Conservation (phyloP, 192 early-diverging fungal species). For the Entomortierella parvispora region DNA sequence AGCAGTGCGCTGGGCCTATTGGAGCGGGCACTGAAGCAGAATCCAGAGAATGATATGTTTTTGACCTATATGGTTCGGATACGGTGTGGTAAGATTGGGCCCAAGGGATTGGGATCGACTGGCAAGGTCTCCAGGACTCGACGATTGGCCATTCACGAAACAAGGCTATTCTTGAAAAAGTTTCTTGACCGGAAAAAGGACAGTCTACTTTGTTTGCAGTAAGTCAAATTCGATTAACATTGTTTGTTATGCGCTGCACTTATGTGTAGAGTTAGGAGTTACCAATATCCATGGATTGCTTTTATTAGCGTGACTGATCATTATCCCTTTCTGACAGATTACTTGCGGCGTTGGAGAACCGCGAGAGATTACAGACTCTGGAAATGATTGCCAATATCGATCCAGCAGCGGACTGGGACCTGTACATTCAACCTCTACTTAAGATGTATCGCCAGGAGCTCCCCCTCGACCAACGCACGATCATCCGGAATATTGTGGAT, state of each 20-base stretch:
- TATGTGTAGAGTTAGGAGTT: neutral
- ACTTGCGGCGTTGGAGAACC: constrained; percentile 25
- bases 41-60: constrained; percentile 31
- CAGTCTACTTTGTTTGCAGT: constrained; percentile 29
- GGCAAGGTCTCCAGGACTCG: neutral
- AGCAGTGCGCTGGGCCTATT: constrained; percentile 4
- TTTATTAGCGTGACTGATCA: neutral
- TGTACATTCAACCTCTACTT: constrained; percentile 24
- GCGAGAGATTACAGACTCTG: constrained; percentile 13
- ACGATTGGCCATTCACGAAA: constrained; percentile 20
- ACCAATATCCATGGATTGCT: neutral
- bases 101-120: constrained; percentile 5
- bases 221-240: neutral
- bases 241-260: neutral
- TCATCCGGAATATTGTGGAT: neutral
- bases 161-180: constrained; percentile 10
- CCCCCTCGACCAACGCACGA: neutral
- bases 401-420: constrained; percentile 36
- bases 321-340: no score
- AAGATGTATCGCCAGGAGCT: neutral
- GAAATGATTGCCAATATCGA: constrained; percentile 21
- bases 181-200: constrained; percentile 16
- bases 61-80: constrained; percentile 24
- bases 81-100: constrained; percentile 16
- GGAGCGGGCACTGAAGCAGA: constrained; percentile 16